Base-by-base conservation (phyloP, 1,284 basidiomycete species). In the Cutaneotrichosporon cyanovorans region DNA sequence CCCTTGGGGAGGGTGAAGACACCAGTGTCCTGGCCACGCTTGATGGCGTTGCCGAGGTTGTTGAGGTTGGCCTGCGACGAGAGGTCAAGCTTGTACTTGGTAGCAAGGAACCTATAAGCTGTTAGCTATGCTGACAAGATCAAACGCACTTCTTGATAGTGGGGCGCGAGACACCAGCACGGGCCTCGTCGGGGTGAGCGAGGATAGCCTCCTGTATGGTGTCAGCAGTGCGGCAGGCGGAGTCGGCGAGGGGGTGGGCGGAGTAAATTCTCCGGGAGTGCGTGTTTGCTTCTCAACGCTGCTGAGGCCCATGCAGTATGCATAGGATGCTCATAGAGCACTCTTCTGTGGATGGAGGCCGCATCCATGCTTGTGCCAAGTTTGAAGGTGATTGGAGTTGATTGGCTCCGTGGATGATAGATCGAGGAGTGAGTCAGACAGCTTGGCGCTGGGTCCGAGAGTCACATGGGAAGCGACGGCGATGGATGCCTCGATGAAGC, bases 1-100 rank as follows among this genome's bases (percentile, higher is more conserved):
- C 89, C 90, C 78, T 92, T 93, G 65, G 90, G 90, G 40, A 92
- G 78, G 42, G 80, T 72, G 65, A 95, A 89, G 58, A 82, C 74
- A 45, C 81, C 80, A 68, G 85, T 88, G 68, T 87, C 84, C 40
- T 79, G 80, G 55, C 90, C 89, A 32, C 78, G 76, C 51, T 79
- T 76, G 68, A 95, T 85, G 49, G 90, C 89, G 65, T 79, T 83
- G 63, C 80, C 79, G 59, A 95, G 79, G 73, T 89, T 86, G 53
- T 80, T 82, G 63, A 76, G 79, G 73, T 90, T 87, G 36, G 85
- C 79, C 50, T 80, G 77, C 30, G 69, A 62, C 49, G 81, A 83
- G 55, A 89, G 82, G 60, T 82, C 80, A 45, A 91, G 75, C 63
- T 83, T 81, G 75, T 89, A 90, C 57, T 77, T 80, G 58, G 84